phyloP scores from a whole-genome alignment of 2,329 filamentous ascomycete species.

The Talaromyces amestolkiae region DNA sequence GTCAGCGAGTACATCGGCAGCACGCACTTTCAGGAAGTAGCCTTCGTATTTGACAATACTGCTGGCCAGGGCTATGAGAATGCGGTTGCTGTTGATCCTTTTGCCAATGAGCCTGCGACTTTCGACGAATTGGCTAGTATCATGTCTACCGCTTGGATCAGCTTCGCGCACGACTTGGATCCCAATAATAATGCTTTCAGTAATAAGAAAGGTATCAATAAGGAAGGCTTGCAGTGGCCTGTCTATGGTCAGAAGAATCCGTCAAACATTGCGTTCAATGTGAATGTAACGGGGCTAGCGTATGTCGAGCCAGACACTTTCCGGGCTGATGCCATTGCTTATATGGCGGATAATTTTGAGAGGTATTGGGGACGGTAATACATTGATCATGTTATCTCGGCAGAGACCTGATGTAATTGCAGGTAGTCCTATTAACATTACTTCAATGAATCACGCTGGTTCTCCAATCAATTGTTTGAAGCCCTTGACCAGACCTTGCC shows the following conservation, averaged over 20 bases:
- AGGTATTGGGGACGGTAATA: constrained; percentile 1
- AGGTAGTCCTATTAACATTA: not conserved
- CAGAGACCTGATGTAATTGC: not conserved
- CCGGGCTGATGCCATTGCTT: constrained; percentile 11
- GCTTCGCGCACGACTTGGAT: constrained; percentile 18
- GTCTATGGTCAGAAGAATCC: constrained; percentile 10
- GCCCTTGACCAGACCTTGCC: constrained; percentile 47
- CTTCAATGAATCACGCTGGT: not conserved
- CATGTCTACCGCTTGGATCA: constrained; percentile 15
- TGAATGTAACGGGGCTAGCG: constrained; percentile 11
- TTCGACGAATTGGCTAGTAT: constrained; percentile 12
- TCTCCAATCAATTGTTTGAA: constrained; percentile 50
- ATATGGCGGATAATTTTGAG: constrained; percentile 14
- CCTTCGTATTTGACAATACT: constrained; percentile 16
- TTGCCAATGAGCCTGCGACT: constrained; percentile 13
- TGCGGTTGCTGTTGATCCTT: constrained; percentile 4
- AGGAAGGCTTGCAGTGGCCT: constrained; percentile 13
- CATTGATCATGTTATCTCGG: not conserved
- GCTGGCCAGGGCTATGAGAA: constrained; percentile 12
- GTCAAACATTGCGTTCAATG: constrained; percentile 13
- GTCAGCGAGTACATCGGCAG: not conserved
- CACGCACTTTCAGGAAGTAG: constrained; percentile 14
- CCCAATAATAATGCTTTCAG: constrained; percentile 16
- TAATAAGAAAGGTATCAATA: constrained; percentile 8
- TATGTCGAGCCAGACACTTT: constrained; percentile 12